phyloP scores from a whole-genome alignment of 2,329 filamentous ascomycete species.

The Colletotrichum theobromicola region DNA sequence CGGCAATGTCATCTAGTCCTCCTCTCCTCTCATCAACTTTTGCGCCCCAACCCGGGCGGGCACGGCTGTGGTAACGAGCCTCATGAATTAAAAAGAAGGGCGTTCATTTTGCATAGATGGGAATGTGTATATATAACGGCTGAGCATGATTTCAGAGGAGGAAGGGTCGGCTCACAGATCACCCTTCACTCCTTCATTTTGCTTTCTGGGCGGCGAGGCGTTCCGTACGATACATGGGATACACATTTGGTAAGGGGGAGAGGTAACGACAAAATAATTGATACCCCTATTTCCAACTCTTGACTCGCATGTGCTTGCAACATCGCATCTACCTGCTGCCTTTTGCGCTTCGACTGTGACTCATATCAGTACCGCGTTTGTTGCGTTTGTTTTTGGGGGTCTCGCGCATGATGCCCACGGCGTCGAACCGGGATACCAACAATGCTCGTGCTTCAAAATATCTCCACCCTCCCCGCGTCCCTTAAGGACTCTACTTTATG shows the following conservation, averaged over 20 bases:
- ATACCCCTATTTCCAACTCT: constrained; percentile 6
- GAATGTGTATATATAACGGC: constrained; percentile 5
- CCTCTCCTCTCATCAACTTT: neutral
- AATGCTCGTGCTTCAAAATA: neutral
- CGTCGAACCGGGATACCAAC: neutral
- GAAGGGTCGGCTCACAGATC: neutral
- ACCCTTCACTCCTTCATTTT: neutral
- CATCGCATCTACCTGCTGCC: neutral
- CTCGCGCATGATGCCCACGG: neutral
- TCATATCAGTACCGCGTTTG: neutral
- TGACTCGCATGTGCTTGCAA: neutral
- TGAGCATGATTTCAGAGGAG: neutral
- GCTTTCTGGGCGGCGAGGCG: constrained; percentile 1
- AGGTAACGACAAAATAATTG: constrained; percentile 12
- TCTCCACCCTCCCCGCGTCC: neutral
- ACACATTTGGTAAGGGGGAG: constrained; percentile 2
- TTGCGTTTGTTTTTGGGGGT: neutral
- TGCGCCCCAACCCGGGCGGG: neutral
- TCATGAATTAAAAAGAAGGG: constrained; percentile 9
- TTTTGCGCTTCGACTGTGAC: neutral
- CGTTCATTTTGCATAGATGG: constrained; percentile 12
- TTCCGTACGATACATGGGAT: neutral
- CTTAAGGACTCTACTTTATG: neutral
- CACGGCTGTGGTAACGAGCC: constrained; percentile 14
- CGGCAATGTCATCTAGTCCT: constrained; percentile 68